A percentile compares a stretch with the other conserved stretches of the same genome.
Evolutionary conservation across 176 grass and related monocot genomes (phyloP).

Genomic region (Dendrocalamus sinicus): DNA sequence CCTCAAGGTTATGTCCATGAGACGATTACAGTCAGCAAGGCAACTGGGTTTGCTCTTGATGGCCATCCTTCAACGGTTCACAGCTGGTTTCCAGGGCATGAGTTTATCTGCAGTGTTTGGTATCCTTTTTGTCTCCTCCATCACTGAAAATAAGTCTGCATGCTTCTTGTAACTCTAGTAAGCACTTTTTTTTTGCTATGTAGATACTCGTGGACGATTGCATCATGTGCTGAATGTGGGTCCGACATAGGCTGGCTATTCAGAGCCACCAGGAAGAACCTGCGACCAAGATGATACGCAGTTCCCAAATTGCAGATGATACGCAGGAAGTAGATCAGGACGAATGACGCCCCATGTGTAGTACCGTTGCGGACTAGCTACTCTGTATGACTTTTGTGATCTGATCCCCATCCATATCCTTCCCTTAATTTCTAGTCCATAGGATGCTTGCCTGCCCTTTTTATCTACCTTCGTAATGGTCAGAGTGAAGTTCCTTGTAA

Average conservation of each 20-base stretch:
- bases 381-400: not conserved
- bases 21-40: conserved; percentile 73
- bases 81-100: conserved; percentile 54
- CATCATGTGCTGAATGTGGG: conserved; percentile 54
- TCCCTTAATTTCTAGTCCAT: not conserved
- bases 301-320: conserved; percentile 76
- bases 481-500: not conserved
- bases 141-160: not conserved
- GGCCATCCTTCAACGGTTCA: conserved; percentile 52
- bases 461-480: not conserved
- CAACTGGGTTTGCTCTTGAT: conserved; percentile 51
- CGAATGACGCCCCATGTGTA: conserved; percentile 41
- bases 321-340: conserved; percentile 34
- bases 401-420: not conserved
- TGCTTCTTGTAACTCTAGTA: not conserved
- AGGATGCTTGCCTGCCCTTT: not conserved
- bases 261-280: conserved; percentile 71
- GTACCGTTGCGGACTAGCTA: not conserved
- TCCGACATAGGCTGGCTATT: conserved; percentile 81
- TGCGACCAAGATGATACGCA: conserved; percentile 74
- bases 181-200: not conserved
- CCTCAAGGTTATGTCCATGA: conserved; percentile 82
- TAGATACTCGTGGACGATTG: conserved; percentile 84
- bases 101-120: not conserved
- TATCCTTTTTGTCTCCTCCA: not conserved